phyloP scores from a whole-genome alignment of 495 filamentous ascomycete species.

The Thozetella sp. region DNA sequence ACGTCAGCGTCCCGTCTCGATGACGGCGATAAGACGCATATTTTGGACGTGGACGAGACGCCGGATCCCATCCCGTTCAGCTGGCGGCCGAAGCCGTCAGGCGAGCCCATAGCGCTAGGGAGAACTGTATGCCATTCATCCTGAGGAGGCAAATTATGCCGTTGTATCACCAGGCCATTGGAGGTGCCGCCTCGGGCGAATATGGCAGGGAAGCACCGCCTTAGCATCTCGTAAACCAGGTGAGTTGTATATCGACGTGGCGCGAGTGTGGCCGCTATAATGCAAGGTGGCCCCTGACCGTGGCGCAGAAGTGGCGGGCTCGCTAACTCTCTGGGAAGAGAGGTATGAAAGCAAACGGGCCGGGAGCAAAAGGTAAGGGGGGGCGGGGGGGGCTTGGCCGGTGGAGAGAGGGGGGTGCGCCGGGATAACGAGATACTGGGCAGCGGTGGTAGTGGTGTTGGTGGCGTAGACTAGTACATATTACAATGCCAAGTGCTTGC shows the following conservation, averaged over 20 bases:
- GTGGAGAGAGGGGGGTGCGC: no score
- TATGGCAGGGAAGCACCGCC: slow-evolving; percentile 52
- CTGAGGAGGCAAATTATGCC: slow-evolving; percentile 49
- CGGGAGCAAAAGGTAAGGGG: no score
- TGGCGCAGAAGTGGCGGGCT: no score
- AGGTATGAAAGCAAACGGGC: no score
- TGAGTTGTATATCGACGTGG: no score
- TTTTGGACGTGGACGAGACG: slow-evolving; percentile 69
- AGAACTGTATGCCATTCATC: slow-evolving; percentile 61
- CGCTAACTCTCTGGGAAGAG: no score
- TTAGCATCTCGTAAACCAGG: neutral
- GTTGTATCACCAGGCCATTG: slow-evolving; percentile 64
- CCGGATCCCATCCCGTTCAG: slow-evolving; percentile 75
- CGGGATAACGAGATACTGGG: no score
- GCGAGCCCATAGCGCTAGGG: slow-evolving; percentile 63
- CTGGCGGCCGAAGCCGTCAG: slow-evolving; percentile 69
- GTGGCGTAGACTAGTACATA: no score
- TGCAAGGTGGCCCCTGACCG: neutral
- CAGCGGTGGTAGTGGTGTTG: no score
- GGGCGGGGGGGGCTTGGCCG: no score
- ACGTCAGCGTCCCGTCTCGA: slow-evolving; percentile 57
- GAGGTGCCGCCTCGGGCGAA: slow-evolving; percentile 78
- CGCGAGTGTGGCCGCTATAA: no score
- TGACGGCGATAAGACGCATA: slow-evolving; percentile 62
- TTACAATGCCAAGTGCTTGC: no score